These are phyloP conservation scores for Lepidium campestre DNA, from an alignment of 441 rosid species.

Conservation along the genomic window DNA sequence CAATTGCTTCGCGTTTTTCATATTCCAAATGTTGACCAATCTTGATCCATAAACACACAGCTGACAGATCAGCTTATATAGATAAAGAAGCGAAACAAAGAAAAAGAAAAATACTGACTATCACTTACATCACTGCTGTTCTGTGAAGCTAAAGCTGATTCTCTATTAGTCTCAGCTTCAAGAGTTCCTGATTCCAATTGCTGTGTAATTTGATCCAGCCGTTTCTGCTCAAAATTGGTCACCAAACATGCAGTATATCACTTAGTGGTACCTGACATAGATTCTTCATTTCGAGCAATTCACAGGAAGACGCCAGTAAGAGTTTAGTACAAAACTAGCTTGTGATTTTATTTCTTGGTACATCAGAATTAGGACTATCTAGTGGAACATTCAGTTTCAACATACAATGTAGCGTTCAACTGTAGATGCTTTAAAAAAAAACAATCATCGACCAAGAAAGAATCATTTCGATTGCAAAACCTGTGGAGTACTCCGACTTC, in stretches of 20 bases:
- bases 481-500: background rate
- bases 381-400: background rate
- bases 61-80: constrained; percentile 2
- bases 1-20: constrained; percentile 75
- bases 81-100: background rate
- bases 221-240: constrained; percentile 84
- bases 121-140: constrained; percentile 33
- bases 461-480: background rate
- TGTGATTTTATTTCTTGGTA: too few species aligned
- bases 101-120: constrained; percentile 2
- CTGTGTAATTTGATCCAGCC: constrained; percentile 67
- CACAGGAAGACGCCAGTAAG: constrained; percentile 32
- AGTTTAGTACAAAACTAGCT: background rate
- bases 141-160: constrained; percentile 25
- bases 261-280: background rate
- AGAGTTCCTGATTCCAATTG: constrained; percentile 55
- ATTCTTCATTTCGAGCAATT: constrained; percentile 37
- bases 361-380: background rate
- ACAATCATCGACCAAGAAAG: too few species aligned
- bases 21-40: constrained; percentile 52
- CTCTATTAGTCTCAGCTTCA: constrained; percentile 33
- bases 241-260: background rate
- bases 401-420: background rate
- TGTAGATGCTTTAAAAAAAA: too few species aligned
- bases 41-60: constrained; percentile 39